Conservation (phyloP, 495 filamentous ascomycete species). For the Aspergillus baeticus region DNA sequence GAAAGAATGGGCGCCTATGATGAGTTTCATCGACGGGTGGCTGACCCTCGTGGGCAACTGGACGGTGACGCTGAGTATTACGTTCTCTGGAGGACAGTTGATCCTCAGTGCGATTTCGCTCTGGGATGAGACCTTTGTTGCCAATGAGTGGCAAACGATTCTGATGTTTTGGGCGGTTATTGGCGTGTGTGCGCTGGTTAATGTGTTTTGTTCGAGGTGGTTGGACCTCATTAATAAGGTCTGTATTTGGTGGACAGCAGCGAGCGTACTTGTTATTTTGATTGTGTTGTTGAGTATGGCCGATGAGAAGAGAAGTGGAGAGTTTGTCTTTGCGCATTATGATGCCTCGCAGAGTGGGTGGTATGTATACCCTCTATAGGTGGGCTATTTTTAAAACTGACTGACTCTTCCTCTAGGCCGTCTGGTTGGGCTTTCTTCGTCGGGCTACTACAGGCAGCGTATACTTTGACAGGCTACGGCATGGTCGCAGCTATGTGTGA, state of each 20-base stretch:
- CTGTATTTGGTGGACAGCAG: slow-evolving; percentile 65
- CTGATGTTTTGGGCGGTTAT: slow-evolving; percentile 67
- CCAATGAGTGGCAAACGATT: slow-evolving; percentile 62
- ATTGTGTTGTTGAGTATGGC: slow-evolving; percentile 59
- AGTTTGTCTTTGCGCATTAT: slow-evolving; percentile 63
- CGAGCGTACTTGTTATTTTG: slow-evolving; percentile 60
- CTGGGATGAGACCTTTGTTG: slow-evolving; percentile 60
- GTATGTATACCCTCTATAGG: slow-evolving; percentile 21
- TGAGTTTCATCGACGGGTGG: slow-evolving; percentile 74
- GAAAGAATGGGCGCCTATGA: slow-evolving; percentile 57
- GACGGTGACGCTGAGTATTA: slow-evolving; percentile 49
- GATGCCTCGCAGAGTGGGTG: slow-evolving; percentile 58
- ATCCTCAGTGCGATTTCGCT: slow-evolving; percentile 61
- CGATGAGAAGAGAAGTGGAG: slow-evolving; percentile 45
- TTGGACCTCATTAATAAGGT: slow-evolving; percentile 66
- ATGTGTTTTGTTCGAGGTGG: slow-evolving; percentile 56
- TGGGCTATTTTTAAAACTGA: not conserved
- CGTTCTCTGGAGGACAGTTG: slow-evolving; percentile 55
- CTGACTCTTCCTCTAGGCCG: slow-evolving; percentile 31
- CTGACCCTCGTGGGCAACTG: slow-evolving; percentile 74
- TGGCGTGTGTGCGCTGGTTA: slow-evolving; percentile 54
- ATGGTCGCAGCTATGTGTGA: slow-evolving; percentile 59
- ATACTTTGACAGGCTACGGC: slow-evolving; percentile 60
- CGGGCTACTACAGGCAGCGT: slow-evolving; percentile 59
- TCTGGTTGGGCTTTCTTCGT: slow-evolving; percentile 63